These are phyloP conservation scores for Carex myosuroides DNA, from an alignment of 176 grass and related monocot genomes.

Conservation along the genomic window DNA sequence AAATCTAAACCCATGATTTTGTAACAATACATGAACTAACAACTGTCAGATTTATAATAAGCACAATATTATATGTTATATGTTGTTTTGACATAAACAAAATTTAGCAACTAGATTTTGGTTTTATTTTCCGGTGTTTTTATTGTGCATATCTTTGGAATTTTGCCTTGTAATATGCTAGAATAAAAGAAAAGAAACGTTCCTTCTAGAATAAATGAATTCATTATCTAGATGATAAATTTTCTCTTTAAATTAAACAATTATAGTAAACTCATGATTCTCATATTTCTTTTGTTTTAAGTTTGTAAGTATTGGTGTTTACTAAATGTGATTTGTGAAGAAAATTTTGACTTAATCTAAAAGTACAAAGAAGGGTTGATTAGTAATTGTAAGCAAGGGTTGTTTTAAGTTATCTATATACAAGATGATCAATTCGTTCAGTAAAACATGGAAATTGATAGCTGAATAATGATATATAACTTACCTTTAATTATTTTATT, in stretches of 20 bases:
- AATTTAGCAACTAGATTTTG: no score
- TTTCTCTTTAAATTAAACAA: neutral
- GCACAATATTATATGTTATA: neutral
- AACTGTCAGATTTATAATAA: neutral
- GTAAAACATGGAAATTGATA: neutral
- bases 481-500: neutral
- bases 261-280: neutral
- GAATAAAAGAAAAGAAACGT: neutral
- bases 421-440: neutral
- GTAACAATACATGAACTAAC: neutral
- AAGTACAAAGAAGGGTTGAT: no score
- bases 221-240: neutral
- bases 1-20: neutral
- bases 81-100: no score
- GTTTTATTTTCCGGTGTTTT: no score
- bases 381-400: no score
- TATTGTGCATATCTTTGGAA: no score
- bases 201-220: neutral
- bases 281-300: neutral
- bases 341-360: no score
- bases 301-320: neutral
- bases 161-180: neutral
- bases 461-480: neutral
- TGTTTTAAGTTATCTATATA: neutral
- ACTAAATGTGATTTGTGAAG: no score